phyloP scores from a whole-genome alignment of 257 asterid genomes.

The Solanum raphanifolium region DNA sequence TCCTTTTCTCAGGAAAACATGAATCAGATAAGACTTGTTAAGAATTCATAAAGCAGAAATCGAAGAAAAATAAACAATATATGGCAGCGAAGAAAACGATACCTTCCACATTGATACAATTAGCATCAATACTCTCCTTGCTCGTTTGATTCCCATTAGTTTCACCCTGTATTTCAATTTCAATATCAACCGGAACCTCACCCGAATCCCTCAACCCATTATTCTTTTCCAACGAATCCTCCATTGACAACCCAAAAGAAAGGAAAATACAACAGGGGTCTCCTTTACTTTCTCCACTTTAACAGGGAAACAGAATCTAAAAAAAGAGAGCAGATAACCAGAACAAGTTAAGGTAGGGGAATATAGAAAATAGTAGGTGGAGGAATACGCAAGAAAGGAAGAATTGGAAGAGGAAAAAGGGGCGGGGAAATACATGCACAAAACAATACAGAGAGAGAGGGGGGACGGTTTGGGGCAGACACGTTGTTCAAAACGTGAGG shows the following conservation, averaged over 20 bases:
- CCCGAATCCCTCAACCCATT: background rate
- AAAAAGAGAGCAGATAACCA: background rate
- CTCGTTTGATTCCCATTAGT: background rate
- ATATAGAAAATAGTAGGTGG: background rate
- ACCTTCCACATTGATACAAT: background rate
- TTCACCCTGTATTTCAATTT: background rate
- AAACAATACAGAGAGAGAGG: background rate
- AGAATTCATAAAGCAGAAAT: background rate
- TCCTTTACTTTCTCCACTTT: background rate
- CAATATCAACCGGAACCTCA: conserved; percentile 6
- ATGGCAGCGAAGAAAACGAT: background rate
- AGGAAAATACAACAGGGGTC: background rate
- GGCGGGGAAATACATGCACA: background rate
- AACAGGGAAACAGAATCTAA: background rate
- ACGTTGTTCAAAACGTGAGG: conserved; percentile 3
- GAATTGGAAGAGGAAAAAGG: background rate
- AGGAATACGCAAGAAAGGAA: background rate
- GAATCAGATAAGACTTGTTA: background rate
- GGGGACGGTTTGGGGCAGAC: background rate
- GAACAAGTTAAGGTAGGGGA: background rate
- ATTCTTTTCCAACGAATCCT: background rate
- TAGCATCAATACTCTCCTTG: background rate
- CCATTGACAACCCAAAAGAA: background rate
- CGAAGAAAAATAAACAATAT: background rate
- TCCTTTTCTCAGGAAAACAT: too few relatives aligned